Evolutionary conservation across 352 stramenopile species (phyloP).

Genomic region (Phytophthora lateralis): DNA sequence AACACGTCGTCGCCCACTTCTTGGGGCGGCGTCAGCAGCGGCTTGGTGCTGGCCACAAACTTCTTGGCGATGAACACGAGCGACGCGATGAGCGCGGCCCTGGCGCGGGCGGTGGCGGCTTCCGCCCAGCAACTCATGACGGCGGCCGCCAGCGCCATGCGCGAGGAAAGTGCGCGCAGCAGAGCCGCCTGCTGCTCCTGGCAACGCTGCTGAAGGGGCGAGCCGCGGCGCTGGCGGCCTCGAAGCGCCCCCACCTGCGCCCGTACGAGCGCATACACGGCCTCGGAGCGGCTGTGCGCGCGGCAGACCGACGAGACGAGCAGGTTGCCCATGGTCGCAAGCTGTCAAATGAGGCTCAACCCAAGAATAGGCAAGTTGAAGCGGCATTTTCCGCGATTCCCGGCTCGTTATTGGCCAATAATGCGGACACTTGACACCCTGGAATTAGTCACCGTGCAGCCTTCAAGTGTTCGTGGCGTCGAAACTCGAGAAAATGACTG

Average conservation of each 20-base stretch:
- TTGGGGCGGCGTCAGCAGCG: slow-evolving; percentile 9
- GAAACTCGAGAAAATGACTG: too few relatives aligned
- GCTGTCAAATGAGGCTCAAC: slow-evolving; percentile 6
- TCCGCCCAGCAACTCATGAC: slow-evolving; percentile 30
- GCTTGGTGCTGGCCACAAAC: slow-evolving; percentile 21
- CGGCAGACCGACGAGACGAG: slow-evolving; percentile 36
- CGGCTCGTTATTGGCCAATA: neutral
- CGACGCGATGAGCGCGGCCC: slow-evolving; percentile 28
- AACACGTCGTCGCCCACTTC: slow-evolving; percentile 36
- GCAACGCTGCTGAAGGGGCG: slow-evolving; percentile 31
- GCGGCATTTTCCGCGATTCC: slow-evolving; percentile 28
- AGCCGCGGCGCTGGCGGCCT: slow-evolving; percentile 16
- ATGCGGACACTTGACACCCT: neutral
- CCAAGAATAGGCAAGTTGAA: slow-evolving; percentile 34
- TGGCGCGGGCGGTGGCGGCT: slow-evolving; percentile 27
- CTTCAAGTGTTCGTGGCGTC: neutral
- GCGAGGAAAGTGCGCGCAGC: slow-evolving; percentile 26
- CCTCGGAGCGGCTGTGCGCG: slow-evolving; percentile 35
- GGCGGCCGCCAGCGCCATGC: slow-evolving; percentile 28
- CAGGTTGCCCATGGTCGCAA: slow-evolving; percentile 36
- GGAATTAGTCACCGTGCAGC: too few relatives aligned
- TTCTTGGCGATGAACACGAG: slow-evolving; percentile 43
- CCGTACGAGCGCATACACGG: slow-evolving; percentile 30
- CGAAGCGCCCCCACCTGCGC: slow-evolving; percentile 26
- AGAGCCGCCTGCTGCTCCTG: slow-evolving; percentile 37